A percentile compares a stretch with the other conserved stretches of the same genome.
phyloP scores from a whole-genome alignment of 768 basidiomycete genomes.

The Collybia nuda region DNA sequence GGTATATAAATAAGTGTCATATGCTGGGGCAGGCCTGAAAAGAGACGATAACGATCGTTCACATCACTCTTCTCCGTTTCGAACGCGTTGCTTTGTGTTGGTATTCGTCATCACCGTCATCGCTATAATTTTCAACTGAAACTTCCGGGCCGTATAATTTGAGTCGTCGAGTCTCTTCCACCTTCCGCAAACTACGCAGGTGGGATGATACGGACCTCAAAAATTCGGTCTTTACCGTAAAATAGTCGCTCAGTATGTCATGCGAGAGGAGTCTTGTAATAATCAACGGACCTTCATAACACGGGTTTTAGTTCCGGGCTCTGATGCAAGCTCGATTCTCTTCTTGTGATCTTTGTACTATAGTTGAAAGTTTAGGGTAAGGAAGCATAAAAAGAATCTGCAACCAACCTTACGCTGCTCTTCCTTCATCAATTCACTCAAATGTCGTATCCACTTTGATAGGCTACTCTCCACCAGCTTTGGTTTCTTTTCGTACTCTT shows the following conservation, averaged over 20 bases:
- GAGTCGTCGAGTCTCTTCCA: conserved; percentile 50
- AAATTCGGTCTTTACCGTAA: conserved; percentile 68
- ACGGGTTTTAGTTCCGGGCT: conserved; percentile 47
- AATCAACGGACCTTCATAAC: conserved; percentile 51
- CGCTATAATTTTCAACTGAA: conserved; percentile 39
- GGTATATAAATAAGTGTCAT: too few relatives aligned
- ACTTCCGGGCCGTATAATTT: conserved; percentile 26
- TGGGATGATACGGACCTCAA: conserved; percentile 58
- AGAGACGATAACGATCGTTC: conserved; percentile 3
- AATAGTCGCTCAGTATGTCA: neutral
- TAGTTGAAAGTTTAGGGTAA: conserved; percentile 4
- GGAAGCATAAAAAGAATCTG: neutral
- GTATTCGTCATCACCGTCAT: conserved; percentile 57
- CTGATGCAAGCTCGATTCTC: conserved; percentile 42
- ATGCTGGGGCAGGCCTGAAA: neutral
- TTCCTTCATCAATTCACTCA: conserved; percentile 56
- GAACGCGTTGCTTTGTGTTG: conserved; percentile 25
- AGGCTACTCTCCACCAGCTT: conserved; percentile 39
- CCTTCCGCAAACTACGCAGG: conserved; percentile 60
- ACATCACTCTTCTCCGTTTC: conserved; percentile 30
- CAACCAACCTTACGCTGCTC: conserved; percentile 67
- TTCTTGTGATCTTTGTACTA: conserved; percentile 70
- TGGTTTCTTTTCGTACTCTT: conserved; percentile 32
- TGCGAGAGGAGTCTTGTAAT: neutral
- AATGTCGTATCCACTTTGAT: conserved; percentile 70